These are phyloP conservation scores for Oryza punctata DNA, from an alignment of 176 grass and related monocot genomes.

Conservation along the genomic window DNA sequence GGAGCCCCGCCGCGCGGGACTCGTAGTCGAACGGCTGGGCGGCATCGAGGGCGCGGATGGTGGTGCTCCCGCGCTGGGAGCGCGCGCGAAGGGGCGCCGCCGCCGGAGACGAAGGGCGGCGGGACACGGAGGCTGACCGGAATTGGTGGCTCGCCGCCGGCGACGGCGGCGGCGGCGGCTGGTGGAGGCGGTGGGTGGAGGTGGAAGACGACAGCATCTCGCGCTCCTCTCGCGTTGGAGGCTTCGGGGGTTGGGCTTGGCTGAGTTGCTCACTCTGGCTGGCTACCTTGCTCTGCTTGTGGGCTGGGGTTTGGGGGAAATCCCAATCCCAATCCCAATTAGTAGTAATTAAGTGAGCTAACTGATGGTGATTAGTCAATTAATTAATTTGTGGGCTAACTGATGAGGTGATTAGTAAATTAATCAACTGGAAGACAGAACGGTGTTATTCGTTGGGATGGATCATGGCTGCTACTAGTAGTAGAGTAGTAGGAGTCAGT, in stretches of 20 bases:
- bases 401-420: not conserved
- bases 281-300: not conserved
- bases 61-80: not conserved
- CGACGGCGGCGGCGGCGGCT: slow-evolving; percentile 2
- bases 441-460: not conserved
- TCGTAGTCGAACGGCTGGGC: slow-evolving; percentile 73
- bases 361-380: not conserved
- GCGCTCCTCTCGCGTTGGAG: not conserved
- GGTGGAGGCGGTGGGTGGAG: slow-evolving; percentile 41
- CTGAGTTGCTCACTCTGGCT: too few species aligned
- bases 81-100: slow-evolving; percentile 5
- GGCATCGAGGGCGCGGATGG: slow-evolving; percentile 52
- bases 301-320: not conserved
- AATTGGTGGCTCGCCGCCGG: slow-evolving; percentile 17
- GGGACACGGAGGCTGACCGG: slow-evolving; percentile 4
- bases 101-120: not conserved
- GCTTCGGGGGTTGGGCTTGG: not conserved
- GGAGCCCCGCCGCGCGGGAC: slow-evolving; percentile 41
- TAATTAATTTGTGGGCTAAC: too few species aligned
- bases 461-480: not conserved
- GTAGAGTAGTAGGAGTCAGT: not conserved
- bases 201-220: slow-evolving; percentile 57
- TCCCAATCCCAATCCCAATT: too few species aligned
- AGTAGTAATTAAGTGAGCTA: not conserved
- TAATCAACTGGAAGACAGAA: not conserved